These are phyloP conservation scores for Mitragyna speciosa DNA, from an alignment of 257 asterid species.

Conservation along the genomic window DNA sequence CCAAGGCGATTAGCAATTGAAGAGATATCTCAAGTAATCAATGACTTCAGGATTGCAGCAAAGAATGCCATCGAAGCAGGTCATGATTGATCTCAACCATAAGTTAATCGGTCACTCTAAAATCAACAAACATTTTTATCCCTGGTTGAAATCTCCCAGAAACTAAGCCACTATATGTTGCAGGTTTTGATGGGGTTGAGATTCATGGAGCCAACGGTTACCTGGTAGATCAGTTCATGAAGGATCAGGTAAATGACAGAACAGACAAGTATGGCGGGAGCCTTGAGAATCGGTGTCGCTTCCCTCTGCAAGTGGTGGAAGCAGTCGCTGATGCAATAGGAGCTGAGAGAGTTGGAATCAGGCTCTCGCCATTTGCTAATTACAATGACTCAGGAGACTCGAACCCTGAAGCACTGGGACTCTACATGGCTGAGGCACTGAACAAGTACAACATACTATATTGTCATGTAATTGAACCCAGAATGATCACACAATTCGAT, in stretches of 20 bases:
- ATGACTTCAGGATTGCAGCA: conserved; percentile 6
- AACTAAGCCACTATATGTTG: neutral
- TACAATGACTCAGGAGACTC: conserved; percentile 32
- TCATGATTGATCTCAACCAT: neutral
- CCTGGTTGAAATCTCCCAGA: neutral
- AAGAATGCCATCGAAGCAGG: conserved; percentile 17
- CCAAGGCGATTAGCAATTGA: conserved; percentile 9
- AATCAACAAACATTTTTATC: neutral
- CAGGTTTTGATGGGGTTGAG: conserved; percentile 49
- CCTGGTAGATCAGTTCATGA: conserved; percentile 40
- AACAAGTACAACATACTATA: conserved; percentile 30
- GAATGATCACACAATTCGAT: conserved; percentile 24
- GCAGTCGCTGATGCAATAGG: conserved; percentile 34
- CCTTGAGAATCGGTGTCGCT: conserved; percentile 35
- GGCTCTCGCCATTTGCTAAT: conserved; percentile 35
- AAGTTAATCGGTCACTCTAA: neutral
- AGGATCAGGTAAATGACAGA: conserved; percentile 39
- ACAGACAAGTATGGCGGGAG: conserved; percentile 35
- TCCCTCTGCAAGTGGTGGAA: conserved; percentile 29
- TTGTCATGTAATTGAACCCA: conserved; percentile 41
- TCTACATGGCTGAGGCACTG: conserved; percentile 36
- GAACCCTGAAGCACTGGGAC: conserved; percentile 33
- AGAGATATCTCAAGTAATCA: conserved; percentile 10
- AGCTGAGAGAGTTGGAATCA: conserved; percentile 35
- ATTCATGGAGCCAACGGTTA: conserved; percentile 36